Evolutionary conservation across 2,329 filamentous ascomycete genomes (phyloP), one percentile per base, ranked within the genome.

Genomic region (Cladosporium sp.): DNA sequence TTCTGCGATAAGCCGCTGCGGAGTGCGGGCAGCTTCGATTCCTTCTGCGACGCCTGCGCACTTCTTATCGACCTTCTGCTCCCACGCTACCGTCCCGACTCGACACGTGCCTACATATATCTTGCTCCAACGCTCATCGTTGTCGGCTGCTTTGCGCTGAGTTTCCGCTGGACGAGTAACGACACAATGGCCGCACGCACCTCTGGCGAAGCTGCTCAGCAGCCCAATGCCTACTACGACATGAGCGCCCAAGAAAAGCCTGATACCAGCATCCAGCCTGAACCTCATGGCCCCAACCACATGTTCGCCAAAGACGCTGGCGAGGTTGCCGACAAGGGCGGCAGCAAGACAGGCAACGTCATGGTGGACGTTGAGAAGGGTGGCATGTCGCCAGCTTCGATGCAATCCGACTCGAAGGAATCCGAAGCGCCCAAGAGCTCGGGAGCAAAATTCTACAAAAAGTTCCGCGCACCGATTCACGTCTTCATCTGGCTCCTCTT

Each of bases 401-500:
- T 37, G 17, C 25, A 49, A 22, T 37, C 42, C 34, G 42, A 49
- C 15, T 37, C 42, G 6, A 42, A 42, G 42, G 37, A 47, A 14
- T 49, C 34, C 30, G 54, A 56, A 30, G 30, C 52, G 39, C 49
- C 30, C 25, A 51, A 43, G 39, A 49, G 28, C 22, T 37, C 22
- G 17, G 47, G 30, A 15, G 40, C 40, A 25, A 67, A 59, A 7
- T 68, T 81, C 61, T 82, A 82, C 64, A 70, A 72, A 62, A 76
- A 74, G 58, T 77, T 77, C 64, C 76, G 78, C 39, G 72, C 78
- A 59, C 66, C 79, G 45, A 69, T 77, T 47, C 82, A 69, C 47
- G 15, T 65, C 15, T 39, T 59, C 15, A 60, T 69, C 38, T 69
- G 63, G 64, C 49, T 64, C 8, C 49, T 67, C 25, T 59, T 70